Evolutionary conservation across 495 filamentous ascomycete species (phyloP), one percentile per base, ranked within the genome.

Genomic region (Penicillium samsonianum): DNA sequence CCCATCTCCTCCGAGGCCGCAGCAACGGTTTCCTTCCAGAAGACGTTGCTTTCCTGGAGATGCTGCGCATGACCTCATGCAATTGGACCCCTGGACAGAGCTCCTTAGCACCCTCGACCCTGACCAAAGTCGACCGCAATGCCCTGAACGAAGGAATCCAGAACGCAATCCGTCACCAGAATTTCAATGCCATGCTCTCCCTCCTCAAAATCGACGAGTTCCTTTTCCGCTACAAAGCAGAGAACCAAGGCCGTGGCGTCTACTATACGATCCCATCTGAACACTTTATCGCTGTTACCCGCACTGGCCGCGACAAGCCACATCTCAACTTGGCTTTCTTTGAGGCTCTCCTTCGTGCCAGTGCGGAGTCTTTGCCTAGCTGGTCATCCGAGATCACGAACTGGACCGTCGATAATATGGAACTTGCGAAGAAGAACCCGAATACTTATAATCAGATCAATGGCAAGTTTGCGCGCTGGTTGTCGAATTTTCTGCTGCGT

Each of bases 141-240:
- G 63, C 66, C 1, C 49, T 77, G 6, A 70, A 78, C 23, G 46
- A 69, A n/a, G 76, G 76, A 9, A 68, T 79, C 42, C 59, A 60
- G 16, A 67, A 59, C 1, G 74, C 76, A 2, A 63, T 79, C 19
- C 37, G 57, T 9, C 56, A 64, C 2, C 56, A 65, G 26, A 73
- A 79, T 28, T 38, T 45, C 33, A 31, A 55, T 14, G 75, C 73
- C 0, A 60, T 78, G 3, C 23, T 57, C n/a, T 64, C 58, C 6
- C 65, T 78, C 7, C 73, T 78, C 53, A 77, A 75, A 50, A 58
- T 78, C 14, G 73, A 79, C 53, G 73, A 79, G 51, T 72, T 58
- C 45, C 16, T 60, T n/a, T 63, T 61, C 55, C 75, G 73, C 33
- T 50, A 37, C 35, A 47, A 64, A 5, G 4, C 8, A 5, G 25